Percentiles rank a stretch among this genome's conserved stretches.
Evolutionary conservation across 495 filamentous ascomycete genomes (phyloP).

Genomic region (Opeltia flavorubescens): DNA sequence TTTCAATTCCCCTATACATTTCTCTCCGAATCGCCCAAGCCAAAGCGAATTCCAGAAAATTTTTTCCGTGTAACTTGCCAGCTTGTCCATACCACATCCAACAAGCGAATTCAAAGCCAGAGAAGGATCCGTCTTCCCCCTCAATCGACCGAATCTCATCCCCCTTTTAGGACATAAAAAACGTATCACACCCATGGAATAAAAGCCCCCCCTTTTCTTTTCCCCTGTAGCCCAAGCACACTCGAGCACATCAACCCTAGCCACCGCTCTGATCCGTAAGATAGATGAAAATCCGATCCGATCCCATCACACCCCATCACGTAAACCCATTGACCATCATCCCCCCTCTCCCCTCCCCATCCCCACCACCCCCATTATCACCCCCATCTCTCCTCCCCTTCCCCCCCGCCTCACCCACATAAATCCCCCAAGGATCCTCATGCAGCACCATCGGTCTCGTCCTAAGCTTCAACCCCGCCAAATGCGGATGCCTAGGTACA

Average conservation of each 20-base stretch:
- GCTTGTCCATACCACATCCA: no score
- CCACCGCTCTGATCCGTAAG: no score
- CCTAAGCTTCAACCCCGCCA: constrained; percentile 34
- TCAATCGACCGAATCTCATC: no score
- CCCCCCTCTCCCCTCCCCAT: not conserved
- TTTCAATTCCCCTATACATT: not conserved
- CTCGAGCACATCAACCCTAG: not conserved
- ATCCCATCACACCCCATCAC: no score
- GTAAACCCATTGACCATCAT: constrained; percentile 2
- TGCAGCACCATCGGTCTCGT: constrained; percentile 15
- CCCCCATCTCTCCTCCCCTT: not conserved
- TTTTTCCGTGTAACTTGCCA: no score
- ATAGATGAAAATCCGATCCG: no score
- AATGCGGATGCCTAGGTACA: constrained; percentile 54
- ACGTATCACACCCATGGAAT: not conserved
- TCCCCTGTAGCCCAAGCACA: not conserved
- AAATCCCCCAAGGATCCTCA: constrained; percentile 3
- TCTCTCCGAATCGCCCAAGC: not conserved
- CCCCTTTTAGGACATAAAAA: not conserved
- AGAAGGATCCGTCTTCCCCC: no score
- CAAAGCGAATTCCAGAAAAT: not conserved
- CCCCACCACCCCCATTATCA: not conserved
- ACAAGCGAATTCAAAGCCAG: no score
- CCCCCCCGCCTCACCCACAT: not conserved
- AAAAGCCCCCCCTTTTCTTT: not conserved